phyloP scores from a whole-genome alignment of 2,329 filamentous ascomycete genomes.

The Venturia pyrina region DNA sequence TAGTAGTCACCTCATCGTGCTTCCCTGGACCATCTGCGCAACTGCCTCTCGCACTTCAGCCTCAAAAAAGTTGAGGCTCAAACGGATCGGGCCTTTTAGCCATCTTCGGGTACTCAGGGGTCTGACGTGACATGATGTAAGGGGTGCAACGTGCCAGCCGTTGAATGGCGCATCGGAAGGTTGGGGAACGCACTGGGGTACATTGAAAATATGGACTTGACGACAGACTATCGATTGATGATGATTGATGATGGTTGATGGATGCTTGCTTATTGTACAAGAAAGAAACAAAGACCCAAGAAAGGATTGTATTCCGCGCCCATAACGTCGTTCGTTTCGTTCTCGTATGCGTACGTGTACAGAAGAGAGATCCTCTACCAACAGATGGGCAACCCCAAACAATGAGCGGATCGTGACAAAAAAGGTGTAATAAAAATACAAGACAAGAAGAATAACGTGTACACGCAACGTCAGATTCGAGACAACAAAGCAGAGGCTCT shows the following conservation, averaged over 20 bases:
- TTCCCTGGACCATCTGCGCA: neutral
- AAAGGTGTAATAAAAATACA: slow-evolving; percentile 16
- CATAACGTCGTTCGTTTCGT: neutral
- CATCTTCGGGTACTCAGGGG: neutral
- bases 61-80: neutral
- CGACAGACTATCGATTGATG: neutral
- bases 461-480: neutral
- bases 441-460: neutral
- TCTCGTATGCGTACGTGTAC: neutral
- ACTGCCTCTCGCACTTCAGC: neutral
- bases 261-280: slow-evolving; percentile 4
- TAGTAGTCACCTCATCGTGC: too few species aligned
- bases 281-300: neutral
- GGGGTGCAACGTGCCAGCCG: neutral
- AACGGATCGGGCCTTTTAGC: neutral
- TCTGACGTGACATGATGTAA: neutral
- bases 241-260: neutral
- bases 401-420: neutral
- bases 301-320: neutral
- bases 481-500: neutral
- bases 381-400: neutral
- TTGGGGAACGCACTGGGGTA: neutral
- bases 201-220: neutral
- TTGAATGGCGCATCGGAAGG: neutral
- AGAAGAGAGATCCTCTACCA: neutral